A percentile compares a stretch with the other conserved stretches of the same genome.
Evolutionary conservation across 805 yeast species (phyloP).

Genomic region (Cyberlindnera amylophila): DNA sequence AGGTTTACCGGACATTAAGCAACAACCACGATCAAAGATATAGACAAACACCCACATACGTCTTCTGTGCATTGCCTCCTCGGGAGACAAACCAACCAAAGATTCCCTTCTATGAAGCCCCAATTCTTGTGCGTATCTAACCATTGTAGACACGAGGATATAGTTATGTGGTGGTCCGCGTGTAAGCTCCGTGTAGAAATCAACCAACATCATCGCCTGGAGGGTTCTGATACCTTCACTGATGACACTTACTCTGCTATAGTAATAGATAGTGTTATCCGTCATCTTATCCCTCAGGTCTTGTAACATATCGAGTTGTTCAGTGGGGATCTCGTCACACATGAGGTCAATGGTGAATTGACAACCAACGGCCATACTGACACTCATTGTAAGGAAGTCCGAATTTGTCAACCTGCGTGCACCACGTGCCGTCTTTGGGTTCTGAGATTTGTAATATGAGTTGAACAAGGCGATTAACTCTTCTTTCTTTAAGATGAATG

Average conservation of each 20-base stretch:
- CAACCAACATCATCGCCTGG: slow-evolving; percentile 48
- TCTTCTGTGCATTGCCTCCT: slow-evolving; percentile 37
- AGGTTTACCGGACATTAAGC: slow-evolving; percentile 46
- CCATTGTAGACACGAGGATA: slow-evolving; percentile 41
- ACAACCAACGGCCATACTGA: slow-evolving; percentile 26
- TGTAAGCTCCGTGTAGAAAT: slow-evolving; percentile 33
- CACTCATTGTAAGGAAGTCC: slow-evolving; percentile 32
- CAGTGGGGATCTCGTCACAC: background rate
- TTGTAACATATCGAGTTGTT: slow-evolving; percentile 14
- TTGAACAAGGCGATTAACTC: slow-evolving; percentile 21
- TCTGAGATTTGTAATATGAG: slow-evolving; percentile 14
- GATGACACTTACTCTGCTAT: slow-evolving; percentile 44
- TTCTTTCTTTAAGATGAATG: slow-evolving; percentile 12
- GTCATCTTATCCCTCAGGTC: slow-evolving; percentile 30
- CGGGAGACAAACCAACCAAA: slow-evolving; percentile 32
- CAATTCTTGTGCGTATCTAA: slow-evolving; percentile 51
- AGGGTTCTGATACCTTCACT: slow-evolving; percentile 50
- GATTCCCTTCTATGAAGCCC: slow-evolving; percentile 53
- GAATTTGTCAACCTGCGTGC: slow-evolving; percentile 24
- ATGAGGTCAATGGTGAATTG: slow-evolving; percentile 1
- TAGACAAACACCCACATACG: slow-evolving; percentile 49
- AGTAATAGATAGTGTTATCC: slow-evolving; percentile 46
- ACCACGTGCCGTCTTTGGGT: slow-evolving; percentile 8
- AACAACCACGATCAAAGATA: slow-evolving; percentile 40
- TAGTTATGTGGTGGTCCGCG: slow-evolving; percentile 40